Base-by-base conservation (phyloP, 148 eudicot species). In the Pharnaceum exiguum region DNA sequence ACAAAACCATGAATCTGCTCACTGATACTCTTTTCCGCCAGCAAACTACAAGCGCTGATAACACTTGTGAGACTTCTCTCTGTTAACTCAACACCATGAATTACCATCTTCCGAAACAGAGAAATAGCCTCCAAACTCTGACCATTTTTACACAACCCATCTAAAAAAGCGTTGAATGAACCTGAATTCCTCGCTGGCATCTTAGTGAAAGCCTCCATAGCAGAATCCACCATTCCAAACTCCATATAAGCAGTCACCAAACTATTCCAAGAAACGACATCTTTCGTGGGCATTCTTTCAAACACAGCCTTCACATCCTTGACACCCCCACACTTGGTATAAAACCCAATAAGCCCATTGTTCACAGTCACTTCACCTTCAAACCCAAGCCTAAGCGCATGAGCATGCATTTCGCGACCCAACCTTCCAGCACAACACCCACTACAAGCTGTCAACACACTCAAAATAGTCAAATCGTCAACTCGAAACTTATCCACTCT, bases 201-300 rank as follows among this genome's bases (percentile, higher is more conserved):
- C 65, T 43, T 66, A 57, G 29, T 39, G 53, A 91, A 88, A 18
- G 65, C 44, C 27, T 80, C 78, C 54, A 71, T 66, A 32, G 98
- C 98, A 69, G 70, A 40, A 51, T 75, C 73, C 46, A 91, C 81
- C 66, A 67, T 74, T 42, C 94, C 94, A 45, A 77, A 79, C 60
- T 79, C 86, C 98, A 88, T 91, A 51, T 71, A 83, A 13, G 86
- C 84, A 10, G 77, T 81, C 31, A 85, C 69, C 82, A 91, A 74
- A 64, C 81, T 65, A n/a, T 87, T 93, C 91, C 99, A 88, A 40
- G 95, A 79, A 38, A 83, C 71, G 1, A 75, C 78, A 70, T 93
- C 88, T 71, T 72, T 81, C 18, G 57, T 39, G 23, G 71, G 71
- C 88, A 87, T 85, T 51, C 73, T 68, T 17, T 66, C 68, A 71